Evolutionary conservation across 1,284 basidiomycete species (phyloP), one percentile per base, ranked within the genome.

Genomic region (Hortiboletus rubellus): DNA sequence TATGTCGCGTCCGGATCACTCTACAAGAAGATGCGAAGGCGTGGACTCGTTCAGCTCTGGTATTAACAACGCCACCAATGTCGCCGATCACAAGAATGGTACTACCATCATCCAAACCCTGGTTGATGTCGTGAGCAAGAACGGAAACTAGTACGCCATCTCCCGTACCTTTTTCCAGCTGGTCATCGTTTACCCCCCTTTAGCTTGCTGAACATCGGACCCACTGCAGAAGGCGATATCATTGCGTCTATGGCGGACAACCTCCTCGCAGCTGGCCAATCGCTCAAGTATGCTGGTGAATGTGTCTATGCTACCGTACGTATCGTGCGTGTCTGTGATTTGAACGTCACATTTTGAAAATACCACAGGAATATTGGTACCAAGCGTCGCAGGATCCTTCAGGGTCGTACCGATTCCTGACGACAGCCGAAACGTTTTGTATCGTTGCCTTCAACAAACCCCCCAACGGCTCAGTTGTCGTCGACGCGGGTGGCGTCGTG

Each of bases 121-220:
- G 46, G 76, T 84, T 15, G 82, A 84, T 60, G 79, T 85, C 55
- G 79, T 78, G 24, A 80, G 80, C 36, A 83, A 83, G 71, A 81
- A 82, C 54, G 81, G 82, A 11, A 83, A 83, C 63, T 82, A 76
- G 79, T 81, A 56, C 63, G 77, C 30, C 31, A 4, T 0, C 33
- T 45, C n/a, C 11, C 36, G 30, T 33, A 5, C 3, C 31, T 34
- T 3, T 22, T 22, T 22, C 22, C 22, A 22, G 22, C 30, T 3
- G 10, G 24, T 33, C 12, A 5, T 51, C 8, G 27, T 47, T 50
- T 17, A 51, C 17, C 0, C 34, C 17, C 3, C 11, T 37, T n/a
- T 49, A 83, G 81, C 60, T 70, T 84, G 41, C 67, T 84, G 6
- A 80, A 85, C 51, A 65, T 84, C 15, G 82, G 83, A 0, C 83